Conservation (phyloP, 148 eudicot genomes). For the Heliosperma pusillum region DNA sequence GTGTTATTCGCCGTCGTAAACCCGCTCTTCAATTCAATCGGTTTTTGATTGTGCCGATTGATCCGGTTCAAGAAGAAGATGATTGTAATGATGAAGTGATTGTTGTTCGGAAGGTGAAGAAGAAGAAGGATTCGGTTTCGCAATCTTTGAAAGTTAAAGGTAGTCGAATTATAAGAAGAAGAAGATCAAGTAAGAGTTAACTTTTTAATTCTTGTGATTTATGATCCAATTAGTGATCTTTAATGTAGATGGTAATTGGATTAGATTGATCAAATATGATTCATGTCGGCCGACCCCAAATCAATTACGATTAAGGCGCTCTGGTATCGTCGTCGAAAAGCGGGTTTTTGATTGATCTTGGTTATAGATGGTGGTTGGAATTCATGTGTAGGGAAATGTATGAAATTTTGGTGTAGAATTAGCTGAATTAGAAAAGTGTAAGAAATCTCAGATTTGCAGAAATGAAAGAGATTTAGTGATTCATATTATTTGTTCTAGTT, state of each 20-base stretch:
- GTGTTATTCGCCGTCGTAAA: conserved; percentile 51
- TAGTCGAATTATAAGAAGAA: not conserved
- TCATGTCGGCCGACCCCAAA: too few species aligned
- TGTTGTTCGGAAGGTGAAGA: conserved; percentile 7
- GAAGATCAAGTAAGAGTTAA: conserved; percentile 15
- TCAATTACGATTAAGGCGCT: too few species aligned
- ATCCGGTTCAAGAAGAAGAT: not conserved
- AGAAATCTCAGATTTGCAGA: too few species aligned
- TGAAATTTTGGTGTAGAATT: too few species aligned
- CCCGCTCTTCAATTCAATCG: conserved; percentile 35
- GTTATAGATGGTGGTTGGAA: too few species aligned
- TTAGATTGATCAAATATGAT: not conserved
- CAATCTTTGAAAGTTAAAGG: too few species aligned
- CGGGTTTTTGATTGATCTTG: too few species aligned
- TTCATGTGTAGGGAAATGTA: too few species aligned
- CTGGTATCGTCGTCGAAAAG: too few species aligned
- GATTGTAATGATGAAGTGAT: not conserved
- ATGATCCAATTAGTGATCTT: not conserved
- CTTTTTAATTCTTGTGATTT: not conserved
- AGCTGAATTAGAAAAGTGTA: too few species aligned
- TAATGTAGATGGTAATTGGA: conserved; percentile 1
- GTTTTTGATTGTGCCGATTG: not conserved
- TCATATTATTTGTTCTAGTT: too few species aligned
- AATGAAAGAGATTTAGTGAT: too few species aligned
- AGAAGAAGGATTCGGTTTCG: not conserved